Conservation (phyloP, 2,329 filamentous ascomycete genomes). For the Thielaviopsis punctulata region DNA sequence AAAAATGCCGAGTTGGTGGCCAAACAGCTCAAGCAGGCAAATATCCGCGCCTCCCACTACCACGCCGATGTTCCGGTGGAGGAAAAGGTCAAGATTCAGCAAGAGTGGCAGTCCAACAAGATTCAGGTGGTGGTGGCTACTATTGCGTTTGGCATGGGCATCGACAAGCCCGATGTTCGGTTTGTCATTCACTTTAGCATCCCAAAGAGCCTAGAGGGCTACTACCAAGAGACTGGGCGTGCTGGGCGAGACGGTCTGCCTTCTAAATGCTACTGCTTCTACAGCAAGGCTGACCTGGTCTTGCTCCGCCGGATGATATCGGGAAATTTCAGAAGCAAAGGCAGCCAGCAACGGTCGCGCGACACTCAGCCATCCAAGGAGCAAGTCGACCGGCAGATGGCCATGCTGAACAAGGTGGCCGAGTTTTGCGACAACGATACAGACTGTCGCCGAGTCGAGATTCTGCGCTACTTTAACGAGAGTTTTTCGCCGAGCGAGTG, state of each 20-base stretch:
- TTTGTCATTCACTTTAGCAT: slow-evolving; percentile 90
- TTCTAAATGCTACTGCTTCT: slow-evolving; percentile 84
- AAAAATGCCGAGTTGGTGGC: slow-evolving; percentile 72
- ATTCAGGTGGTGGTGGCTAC: slow-evolving; percentile 90
- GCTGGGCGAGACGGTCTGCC: slow-evolving; percentile 78
- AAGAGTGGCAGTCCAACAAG: slow-evolving; percentile 62
- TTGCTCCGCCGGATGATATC: slow-evolving; percentile 66
- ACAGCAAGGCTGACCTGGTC: slow-evolving; percentile 60
- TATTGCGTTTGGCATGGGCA: slow-evolving; percentile 99
- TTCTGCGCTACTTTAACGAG: slow-evolving; percentile 91
- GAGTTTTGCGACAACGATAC: slow-evolving; percentile 79
- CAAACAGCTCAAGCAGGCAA: slow-evolving; percentile 41
- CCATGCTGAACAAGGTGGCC: slow-evolving; percentile 72
- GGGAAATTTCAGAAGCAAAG: slow-evolving; percentile 45
- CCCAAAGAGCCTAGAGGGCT: slow-evolving; percentile 90
- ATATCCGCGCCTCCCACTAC: slow-evolving; percentile 66
- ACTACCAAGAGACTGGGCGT: slow-evolving; percentile 94
- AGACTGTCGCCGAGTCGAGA: slow-evolving; percentile 74
- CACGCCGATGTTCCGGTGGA: slow-evolving; percentile 60
- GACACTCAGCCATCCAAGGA: slow-evolving; percentile 29
- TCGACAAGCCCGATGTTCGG: slow-evolving; percentile 90
- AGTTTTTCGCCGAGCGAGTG: slow-evolving; percentile 58
- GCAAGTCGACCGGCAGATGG: slow-evolving; percentile 68
- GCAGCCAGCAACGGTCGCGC: not conserved
- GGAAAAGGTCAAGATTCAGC: slow-evolving; percentile 56